Conservation (phyloP, 441 rosid species). For the Manihot esculenta region DNA sequence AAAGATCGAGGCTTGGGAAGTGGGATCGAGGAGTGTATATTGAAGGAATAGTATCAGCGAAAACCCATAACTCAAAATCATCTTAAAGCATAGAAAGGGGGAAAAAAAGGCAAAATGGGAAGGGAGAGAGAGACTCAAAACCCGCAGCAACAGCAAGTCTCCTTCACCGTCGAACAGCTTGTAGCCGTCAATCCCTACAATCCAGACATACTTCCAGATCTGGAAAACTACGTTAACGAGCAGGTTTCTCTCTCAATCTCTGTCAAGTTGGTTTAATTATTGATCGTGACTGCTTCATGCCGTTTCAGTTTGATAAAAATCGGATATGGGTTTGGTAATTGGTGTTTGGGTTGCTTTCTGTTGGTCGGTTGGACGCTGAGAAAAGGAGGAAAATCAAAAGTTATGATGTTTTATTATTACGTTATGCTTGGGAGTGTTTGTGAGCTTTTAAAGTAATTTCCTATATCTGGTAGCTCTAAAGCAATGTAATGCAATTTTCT, state of each 20-base stretch:
- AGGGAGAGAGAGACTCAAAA: constrained; percentile 46
- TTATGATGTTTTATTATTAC: too few relatives aligned
- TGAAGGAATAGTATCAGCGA: too few relatives aligned
- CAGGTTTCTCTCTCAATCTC: constrained; percentile 48
- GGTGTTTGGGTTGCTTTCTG: not conserved
- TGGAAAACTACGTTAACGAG: constrained; percentile 85
- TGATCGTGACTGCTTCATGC: not conserved
- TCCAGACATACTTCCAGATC: constrained; percentile 90
- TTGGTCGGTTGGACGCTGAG: not conserved
- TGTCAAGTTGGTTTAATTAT: not conserved
- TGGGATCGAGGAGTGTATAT: too few relatives aligned
- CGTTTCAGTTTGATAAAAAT: not conserved
- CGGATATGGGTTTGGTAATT: constrained; percentile 12
- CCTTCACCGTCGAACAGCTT: constrained; percentile 85
- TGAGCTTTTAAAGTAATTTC: too few relatives aligned
- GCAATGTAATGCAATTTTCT: too few relatives aligned
- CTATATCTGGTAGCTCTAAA: too few relatives aligned
- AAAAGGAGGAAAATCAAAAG: not conserved
- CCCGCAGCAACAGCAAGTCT: constrained; percentile 41
- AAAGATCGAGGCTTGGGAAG: too few relatives aligned
- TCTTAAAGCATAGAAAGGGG: too few relatives aligned
- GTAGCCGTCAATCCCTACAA: constrained; percentile 94
- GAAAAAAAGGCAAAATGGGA: constrained; percentile 29
- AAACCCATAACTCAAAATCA: too few relatives aligned
- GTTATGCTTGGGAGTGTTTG: too few relatives aligned